Evolutionary conservation across 768 basidiomycete species (phyloP).

Genomic region (Tricholomella constricta): DNA sequence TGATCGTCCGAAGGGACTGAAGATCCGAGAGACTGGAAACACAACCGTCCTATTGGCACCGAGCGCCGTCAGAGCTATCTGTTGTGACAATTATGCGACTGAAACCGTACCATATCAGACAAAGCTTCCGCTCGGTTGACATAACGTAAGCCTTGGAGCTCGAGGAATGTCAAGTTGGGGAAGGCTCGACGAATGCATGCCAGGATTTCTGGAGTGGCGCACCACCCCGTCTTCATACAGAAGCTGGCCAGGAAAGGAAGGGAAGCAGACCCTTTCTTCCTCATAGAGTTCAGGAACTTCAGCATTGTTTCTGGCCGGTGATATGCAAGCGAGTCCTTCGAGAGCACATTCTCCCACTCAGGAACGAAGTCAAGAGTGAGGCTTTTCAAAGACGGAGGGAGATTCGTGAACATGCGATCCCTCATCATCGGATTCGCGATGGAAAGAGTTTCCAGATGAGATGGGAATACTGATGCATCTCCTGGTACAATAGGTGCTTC

Average conservation of each 20-base stretch:
- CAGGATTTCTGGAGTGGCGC: constrained; percentile 14
- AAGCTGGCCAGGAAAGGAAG: constrained; percentile 6
- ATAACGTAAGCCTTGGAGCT: constrained; percentile 16
- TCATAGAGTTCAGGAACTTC: constrained; percentile 3
- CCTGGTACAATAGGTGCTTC: not conserved
- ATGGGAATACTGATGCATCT: constrained; percentile 7
- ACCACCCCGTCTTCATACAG: constrained; percentile 16
- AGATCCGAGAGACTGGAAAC: constrained; percentile 6
- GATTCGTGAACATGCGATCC: constrained; percentile 11
- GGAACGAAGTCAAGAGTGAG: constrained; percentile 18
- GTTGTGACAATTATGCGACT: too few species aligned
- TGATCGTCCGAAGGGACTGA: constrained; percentile 5
- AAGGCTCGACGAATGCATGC: constrained; percentile 6
- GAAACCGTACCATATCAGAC: constrained; percentile 11
- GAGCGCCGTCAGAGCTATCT: too few species aligned
- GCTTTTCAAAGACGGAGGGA: constrained; percentile 7
- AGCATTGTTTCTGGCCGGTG: constrained; percentile 13
- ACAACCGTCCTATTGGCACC: constrained; percentile 12
- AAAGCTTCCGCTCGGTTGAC: constrained; percentile 8
- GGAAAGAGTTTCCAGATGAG: constrained; percentile 6
- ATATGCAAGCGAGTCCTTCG: constrained; percentile 15
- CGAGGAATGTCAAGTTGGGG: constrained; percentile 10
- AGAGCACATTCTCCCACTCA: constrained; percentile 17
- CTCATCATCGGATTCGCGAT: constrained; percentile 14
- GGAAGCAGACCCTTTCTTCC: not conserved